Conservation (phyloP, 2,329 filamentous ascomycete species). For the Trichophyton benhamiae region DNA sequence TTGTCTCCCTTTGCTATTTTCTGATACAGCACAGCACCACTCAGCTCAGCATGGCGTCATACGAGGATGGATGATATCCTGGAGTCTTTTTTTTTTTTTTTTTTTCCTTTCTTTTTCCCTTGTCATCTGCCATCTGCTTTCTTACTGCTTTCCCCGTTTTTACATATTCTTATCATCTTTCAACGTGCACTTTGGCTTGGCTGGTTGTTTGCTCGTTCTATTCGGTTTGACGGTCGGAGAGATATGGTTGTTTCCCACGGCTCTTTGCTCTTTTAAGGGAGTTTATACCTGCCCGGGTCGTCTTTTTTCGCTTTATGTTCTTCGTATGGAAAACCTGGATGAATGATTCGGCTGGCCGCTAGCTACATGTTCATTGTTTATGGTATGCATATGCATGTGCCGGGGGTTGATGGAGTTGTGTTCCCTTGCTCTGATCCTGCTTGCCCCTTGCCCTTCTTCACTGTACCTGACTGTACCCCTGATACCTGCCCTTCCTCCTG, state of each 20-base stretch:
- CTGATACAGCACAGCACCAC: not conserved
- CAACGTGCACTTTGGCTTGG: not conserved
- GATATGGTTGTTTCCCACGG: not conserved
- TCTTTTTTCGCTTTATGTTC: not conserved
- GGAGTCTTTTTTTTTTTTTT: not conserved
- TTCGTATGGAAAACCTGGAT: not conserved
- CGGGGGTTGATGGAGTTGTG: not conserved
- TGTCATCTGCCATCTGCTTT: no score
- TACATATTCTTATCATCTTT: not conserved
- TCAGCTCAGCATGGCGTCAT: not conserved
- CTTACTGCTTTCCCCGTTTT: not conserved
- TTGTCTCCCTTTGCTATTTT: not conserved
- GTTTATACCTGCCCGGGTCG: not conserved
- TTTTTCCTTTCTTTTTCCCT: not conserved
- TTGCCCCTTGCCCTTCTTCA: no score
- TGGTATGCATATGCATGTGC: constrained; percentile 2
- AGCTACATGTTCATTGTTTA: not conserved
- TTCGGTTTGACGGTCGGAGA: not conserved
- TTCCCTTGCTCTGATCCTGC: not conserved
- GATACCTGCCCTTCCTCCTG: not conserved
- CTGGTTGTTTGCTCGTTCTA: not conserved
- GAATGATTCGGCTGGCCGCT: constrained; percentile 3
- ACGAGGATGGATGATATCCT: not conserved
- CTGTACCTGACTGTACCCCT: no score
- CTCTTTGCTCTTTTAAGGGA: not conserved